Conservation (phyloP, 225 moss, liverwort and hornwort species). For the Bryoerythrophyllum caledonicum region DNA sequence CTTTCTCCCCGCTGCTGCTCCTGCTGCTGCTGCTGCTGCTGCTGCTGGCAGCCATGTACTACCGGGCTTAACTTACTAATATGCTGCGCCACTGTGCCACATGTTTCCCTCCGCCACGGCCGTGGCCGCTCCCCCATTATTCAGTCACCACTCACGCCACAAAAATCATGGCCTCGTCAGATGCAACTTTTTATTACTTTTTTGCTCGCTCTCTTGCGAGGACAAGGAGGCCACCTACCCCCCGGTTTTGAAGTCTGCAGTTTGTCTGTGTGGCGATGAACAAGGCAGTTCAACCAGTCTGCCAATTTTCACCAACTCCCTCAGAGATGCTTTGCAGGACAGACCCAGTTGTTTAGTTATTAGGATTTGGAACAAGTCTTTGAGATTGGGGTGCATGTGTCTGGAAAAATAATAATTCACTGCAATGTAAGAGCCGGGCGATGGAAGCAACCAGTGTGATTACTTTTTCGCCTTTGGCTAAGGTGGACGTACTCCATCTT, state of each 20-base stretch:
- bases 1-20: background rate
- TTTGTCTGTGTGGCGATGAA: background rate
- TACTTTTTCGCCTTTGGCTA: background rate
- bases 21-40: background rate
- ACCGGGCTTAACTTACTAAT: background rate
- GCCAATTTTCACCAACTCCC: background rate
- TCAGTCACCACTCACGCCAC: background rate
- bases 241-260: background rate
- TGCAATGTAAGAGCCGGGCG: constrained; percentile 13
- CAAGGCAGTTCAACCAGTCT: constrained; percentile 6
- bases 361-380: constrained; percentile 22
- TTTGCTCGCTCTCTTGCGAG: too few species aligned
- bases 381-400: constrained; percentile 4
- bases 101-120: background rate
- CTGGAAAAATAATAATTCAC: constrained; percentile 13
- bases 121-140: background rate
- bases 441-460: constrained; percentile 17
- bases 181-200: background rate
- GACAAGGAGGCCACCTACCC: background rate
- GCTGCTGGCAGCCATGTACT: constrained; percentile 10
- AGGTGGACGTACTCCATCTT: background rate
- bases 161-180: constrained; percentile 22
- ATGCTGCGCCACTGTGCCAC: background rate
- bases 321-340: constrained; percentile 3
- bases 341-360: background rate